Conservation (phyloP, 495 filamentous ascomycete species). For the Ramalina intermedia region DNA sequence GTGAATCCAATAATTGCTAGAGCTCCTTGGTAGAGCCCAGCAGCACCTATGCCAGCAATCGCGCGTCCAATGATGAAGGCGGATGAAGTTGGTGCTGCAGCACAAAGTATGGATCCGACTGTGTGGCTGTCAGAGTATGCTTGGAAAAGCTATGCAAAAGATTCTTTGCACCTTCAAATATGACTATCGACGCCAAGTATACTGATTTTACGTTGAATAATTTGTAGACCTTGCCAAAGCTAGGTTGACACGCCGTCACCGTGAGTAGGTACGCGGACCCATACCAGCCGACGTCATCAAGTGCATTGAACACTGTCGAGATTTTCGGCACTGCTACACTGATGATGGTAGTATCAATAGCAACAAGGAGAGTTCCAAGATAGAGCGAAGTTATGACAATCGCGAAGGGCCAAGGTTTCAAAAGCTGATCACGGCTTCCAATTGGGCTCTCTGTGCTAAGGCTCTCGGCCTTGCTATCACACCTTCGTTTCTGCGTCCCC, state of each 20-base stretch:
- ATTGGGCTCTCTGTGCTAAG: too few relatives aligned
- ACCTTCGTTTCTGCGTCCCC: too few relatives aligned
- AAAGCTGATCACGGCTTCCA: too few relatives aligned
- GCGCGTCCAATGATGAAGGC: slow-evolving; percentile 64
- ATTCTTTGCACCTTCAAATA: neutral
- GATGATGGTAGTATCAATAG: slow-evolving; percentile 15
- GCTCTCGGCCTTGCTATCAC: too few relatives aligned
- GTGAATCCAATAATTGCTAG: slow-evolving; percentile 11
- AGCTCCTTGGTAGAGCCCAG: slow-evolving; percentile 19
- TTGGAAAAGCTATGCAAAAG: neutral
- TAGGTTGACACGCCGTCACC: slow-evolving; percentile 3
- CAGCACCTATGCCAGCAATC: slow-evolving; percentile 52
- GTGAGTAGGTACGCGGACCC: slow-evolving; percentile 5
- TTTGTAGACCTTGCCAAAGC: slow-evolving; percentile 22
- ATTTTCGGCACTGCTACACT: slow-evolving; percentile 6
- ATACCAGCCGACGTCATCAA: slow-evolving; percentile 10
- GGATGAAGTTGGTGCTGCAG: slow-evolving; percentile 46
- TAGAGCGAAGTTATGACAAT: slow-evolving; percentile 6
- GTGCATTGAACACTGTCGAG: slow-evolving; percentile 1
- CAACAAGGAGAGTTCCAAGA: slow-evolving; percentile 5
- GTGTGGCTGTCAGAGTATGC: neutral
- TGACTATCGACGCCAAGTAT: slow-evolving; percentile 39
- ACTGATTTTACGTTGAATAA: slow-evolving; percentile 33
- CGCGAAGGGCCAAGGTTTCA: neutral
- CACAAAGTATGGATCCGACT: slow-evolving; percentile 59